Conservation (phyloP, 2,329 filamentous ascomycete species). For the Elsinoe australis region DNA sequence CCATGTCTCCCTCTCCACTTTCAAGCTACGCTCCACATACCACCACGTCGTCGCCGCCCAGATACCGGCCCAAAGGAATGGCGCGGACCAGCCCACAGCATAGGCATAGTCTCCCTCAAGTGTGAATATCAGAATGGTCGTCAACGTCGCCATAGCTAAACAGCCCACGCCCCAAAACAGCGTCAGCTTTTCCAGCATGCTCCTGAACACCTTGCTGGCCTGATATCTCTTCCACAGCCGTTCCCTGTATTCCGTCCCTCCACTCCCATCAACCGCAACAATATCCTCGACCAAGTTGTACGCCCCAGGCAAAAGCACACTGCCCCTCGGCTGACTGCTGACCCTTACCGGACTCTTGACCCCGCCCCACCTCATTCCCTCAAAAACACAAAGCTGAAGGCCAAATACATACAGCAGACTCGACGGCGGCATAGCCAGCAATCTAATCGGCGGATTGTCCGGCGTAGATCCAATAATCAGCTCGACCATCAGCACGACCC, state of each 20-base stretch:
- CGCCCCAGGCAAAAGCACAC: constrained; percentile 46
- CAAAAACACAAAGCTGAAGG: constrained; percentile 44
- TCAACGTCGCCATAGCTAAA: constrained; percentile 34
- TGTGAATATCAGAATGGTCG: constrained; percentile 42
- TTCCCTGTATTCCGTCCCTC: constrained; percentile 47
- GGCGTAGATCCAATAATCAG: constrained; percentile 46
- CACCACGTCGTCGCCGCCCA: constrained; percentile 40
- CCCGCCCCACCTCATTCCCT: constrained; percentile 40
- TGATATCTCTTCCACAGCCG: constrained; percentile 46
- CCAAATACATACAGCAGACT: constrained; percentile 48
- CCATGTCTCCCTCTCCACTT: constrained; percentile 31
- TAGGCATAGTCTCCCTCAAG: constrained; percentile 42
- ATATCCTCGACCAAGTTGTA: constrained; percentile 50
- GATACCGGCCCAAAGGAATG: constrained; percentile 44
- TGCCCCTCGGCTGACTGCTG: constrained; percentile 45
- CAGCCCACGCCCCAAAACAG: constrained; percentile 47
- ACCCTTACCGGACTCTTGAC: constrained; percentile 45
- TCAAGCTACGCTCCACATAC: constrained; percentile 37
- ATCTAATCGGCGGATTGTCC: constrained; percentile 43
- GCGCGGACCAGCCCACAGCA: constrained; percentile 43
- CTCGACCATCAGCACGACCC: constrained; percentile 51
- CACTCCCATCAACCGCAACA: constrained; percentile 46
- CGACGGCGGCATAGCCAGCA: constrained; percentile 46
- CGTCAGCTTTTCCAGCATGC: constrained; percentile 46
- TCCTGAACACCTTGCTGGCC: constrained; percentile 46